Evolutionary conservation across 2,329 filamentous ascomycete species (phyloP), one percentile per base, ranked within the genome.

Genomic region (Colletotrichum noveboracense): DNA sequence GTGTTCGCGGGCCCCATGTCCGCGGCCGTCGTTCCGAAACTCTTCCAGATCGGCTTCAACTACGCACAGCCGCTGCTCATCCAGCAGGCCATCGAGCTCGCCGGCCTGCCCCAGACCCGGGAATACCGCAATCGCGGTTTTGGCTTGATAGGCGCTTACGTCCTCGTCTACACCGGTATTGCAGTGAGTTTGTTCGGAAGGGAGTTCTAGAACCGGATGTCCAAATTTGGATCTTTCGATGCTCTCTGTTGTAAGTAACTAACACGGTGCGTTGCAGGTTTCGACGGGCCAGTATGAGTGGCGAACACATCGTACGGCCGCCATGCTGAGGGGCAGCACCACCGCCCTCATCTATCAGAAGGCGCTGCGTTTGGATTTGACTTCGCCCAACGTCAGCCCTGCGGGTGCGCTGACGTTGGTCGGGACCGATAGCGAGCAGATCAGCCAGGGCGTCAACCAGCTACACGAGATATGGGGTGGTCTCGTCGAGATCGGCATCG

Each of bases 1-100:
- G 36, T 18, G 13, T 77, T 77, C 68, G 56, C 73, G 30, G 68
- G 73, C 5, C 68, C 64, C 38, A 18, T 73, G 24, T 65, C 68
- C 69, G 75, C 52, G 21, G 64, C 58, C 12, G 60, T 76, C 36
- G 16, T 74, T 38, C 70, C 74, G 65, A 76, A 74, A 70, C 70
- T 81, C 18, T 79, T 75, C 34, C 77, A 78, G 30, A 79, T 81
- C 24, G 79, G 65, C 65, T 82, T 81, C 71, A 79, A 77, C 21
- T 81, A 80, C 66, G 77, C 77, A 16, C 80, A 81, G 62, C 80
- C 80, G 2, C 79, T 82, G 21, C 74, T 82, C 18, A 79, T 81
- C 64, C 76, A 79, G 5, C 71, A 76, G 21, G 77, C 78, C 6
- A 77, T 82, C 16, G 62, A 66, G 5, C 75, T 78, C 52, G 77